Base-by-base conservation (phyloP, 2,329 filamentous ascomycete genomes). In the Beauveria sp. region DNA sequence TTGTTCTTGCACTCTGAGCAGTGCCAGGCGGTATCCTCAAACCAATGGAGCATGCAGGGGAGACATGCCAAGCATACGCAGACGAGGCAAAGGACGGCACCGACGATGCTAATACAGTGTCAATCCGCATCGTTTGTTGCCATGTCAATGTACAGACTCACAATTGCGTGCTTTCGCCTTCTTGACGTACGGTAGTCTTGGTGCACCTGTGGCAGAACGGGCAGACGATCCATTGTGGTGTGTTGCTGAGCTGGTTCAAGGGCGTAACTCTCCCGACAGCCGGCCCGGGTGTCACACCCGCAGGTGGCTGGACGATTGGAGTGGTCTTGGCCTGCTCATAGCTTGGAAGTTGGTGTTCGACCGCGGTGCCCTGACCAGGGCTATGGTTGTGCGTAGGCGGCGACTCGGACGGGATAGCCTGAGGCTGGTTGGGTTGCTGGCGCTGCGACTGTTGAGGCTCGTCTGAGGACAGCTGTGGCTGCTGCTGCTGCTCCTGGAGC, bases 21-120 rank as follows among this genome's bases (percentile, higher is more conserved):
- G 51, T 55, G 66, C 64, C 67, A 71, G 59, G 69, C 56, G 10
- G 64, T 68, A 43, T 70, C 65, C 58, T 73, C 70, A 57, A 69
- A 73, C 72, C 71, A 73, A 41, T 67, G 64, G 3, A 68, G 68
- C 18, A 70, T 52, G 62, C 71, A 72, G 6, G 71, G 71, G 7
- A 73, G 59, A 54, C 69, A 71, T 9, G 71, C 62, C 5, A 72
- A 64, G 55, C 68, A 72, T 55, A 72, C 59, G 63, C 70, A 72
- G 43, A 72, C 40, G 22, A 72, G 61, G 56, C 70, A 72, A 63
- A 70, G 69, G 16, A 71, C 41, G 26, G 65, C 64, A 24, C 70
- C 70, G 20, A 66, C 65, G 30, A 72, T 24, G 9, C 71, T 72
- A 50, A 3, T 18, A n/a, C 3, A 5, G 46, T 22, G 47, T 61